Evolutionary conservation across 345 rosid species (phyloP).

Genomic region (Zanthoxylum bungeanum): DNA sequence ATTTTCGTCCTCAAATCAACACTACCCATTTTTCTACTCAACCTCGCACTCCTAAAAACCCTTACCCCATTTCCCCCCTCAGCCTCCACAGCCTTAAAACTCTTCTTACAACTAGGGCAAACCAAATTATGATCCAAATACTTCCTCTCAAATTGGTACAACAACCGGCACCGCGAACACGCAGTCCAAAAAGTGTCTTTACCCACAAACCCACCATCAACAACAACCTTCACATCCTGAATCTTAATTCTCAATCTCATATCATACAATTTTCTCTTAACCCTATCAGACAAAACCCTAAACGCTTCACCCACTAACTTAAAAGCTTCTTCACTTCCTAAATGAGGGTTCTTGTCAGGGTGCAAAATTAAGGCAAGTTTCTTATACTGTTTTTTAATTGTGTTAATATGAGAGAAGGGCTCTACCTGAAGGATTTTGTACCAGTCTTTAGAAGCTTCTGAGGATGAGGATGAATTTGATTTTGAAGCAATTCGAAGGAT

Average conservation of each 20-base stretch:
- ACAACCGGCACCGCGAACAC: conserved; percentile 61
- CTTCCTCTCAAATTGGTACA: conserved; percentile 77
- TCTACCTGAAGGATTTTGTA: conserved; percentile 80
- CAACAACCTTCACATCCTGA: conserved; percentile 48
- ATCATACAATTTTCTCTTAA: conserved; percentile 76
- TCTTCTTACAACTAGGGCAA: conserved; percentile 69
- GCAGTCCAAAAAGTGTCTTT: conserved; percentile 57
- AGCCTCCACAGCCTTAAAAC: conserved; percentile 69
- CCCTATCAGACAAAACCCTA: conserved; percentile 60
- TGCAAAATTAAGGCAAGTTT: conserved; percentile 66
- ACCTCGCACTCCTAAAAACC: conserved; percentile 27
- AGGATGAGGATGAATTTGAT: too few relatives aligned
- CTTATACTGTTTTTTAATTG: conserved; percentile 69
- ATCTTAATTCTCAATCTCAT: conserved; percentile 60
- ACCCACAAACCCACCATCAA: conserved; percentile 23
- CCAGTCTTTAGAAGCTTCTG: conserved; percentile 50
- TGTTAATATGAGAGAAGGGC: conserved; percentile 67
- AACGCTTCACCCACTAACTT: conserved; percentile 78
- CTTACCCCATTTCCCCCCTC: conserved; percentile 22
- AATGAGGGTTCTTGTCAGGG: conserved; percentile 69
- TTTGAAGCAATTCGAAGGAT: conserved; percentile 45
- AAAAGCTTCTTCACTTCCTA: conserved; percentile 84
- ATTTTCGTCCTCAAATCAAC: conserved; percentile 20
- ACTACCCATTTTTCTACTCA: conserved; percentile 19
- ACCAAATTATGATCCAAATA: conserved; percentile 68